Evolutionary conservation across 495 filamentous ascomycete species (phyloP).

Genomic region (Cercophora samala): DNA sequence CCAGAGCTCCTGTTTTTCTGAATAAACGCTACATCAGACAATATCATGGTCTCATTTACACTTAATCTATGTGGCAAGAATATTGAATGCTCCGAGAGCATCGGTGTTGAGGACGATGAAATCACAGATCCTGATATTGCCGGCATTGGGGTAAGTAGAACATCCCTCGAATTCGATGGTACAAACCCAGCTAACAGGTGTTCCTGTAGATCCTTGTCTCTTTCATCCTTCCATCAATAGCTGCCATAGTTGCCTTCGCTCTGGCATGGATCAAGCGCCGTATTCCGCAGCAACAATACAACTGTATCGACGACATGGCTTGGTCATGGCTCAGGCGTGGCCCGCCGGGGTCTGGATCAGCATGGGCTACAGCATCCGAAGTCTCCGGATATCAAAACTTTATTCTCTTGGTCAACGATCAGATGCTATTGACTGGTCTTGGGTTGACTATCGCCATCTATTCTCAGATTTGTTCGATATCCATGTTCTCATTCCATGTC

Average conservation of each 20-base stretch:
- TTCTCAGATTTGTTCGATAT: neutral
- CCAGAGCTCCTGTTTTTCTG: too few relatives aligned
- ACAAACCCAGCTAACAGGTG: too few relatives aligned
- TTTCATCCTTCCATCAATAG: neutral
- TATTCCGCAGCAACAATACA: neutral
- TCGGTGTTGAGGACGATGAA: neutral
- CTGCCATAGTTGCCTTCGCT: neutral
- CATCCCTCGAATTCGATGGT: neutral
- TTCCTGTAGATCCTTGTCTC: neutral
- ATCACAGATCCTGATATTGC: neutral
- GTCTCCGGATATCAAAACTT: neutral
- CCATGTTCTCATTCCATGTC: neutral
- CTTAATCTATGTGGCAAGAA: neutral
- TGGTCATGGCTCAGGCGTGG: neutral
- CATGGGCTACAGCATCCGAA: neutral
- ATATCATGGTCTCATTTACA: neutral
- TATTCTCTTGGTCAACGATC: neutral
- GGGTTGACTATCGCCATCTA: neutral
- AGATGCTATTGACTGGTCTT: neutral
- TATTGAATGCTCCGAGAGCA: neutral
- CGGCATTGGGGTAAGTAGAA: neutral
- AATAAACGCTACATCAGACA: too few relatives aligned
- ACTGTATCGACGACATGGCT: neutral
- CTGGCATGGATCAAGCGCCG: neutral
- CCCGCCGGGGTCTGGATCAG: neutral